A percentile compares a stretch with the other conserved stretches of the same genome.
Conservation (phyloP, 192 early-diverging fungal genomes). For the Backusella tarrabulga region DNA sequence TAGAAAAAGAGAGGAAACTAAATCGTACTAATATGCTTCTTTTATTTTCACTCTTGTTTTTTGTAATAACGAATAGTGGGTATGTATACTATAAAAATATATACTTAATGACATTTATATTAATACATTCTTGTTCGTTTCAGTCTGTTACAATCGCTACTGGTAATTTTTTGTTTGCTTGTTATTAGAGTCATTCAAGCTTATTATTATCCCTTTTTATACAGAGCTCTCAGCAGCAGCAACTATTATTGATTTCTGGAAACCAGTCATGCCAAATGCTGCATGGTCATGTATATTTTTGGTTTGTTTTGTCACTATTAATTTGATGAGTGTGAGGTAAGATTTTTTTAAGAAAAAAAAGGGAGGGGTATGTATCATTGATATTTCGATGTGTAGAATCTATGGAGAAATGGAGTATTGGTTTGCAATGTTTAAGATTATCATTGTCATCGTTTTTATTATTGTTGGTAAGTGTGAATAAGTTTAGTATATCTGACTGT, state of each 20-base stretch:
- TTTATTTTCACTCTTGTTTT: neutral
- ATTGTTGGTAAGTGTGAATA: conserved; percentile 45
- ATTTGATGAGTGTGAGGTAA: conserved; percentile 54
- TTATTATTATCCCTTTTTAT: conserved; percentile 7
- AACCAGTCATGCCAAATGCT: conserved; percentile 34
- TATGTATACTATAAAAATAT: conserved; percentile 7
- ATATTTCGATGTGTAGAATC: conserved; percentile 37
- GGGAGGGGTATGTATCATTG: neutral
- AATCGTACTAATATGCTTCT: conserved; percentile 34
- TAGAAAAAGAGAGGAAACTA: neutral
- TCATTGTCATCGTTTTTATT: conserved; percentile 75
- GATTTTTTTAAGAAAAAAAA: neutral
- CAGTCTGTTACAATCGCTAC: conserved; percentile 26
- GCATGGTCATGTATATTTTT: conserved; percentile 53
- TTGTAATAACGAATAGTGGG: conserved; percentile 13
- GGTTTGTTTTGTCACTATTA: conserved; percentile 57
- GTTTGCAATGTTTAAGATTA: conserved; percentile 75
- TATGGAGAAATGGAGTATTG: conserved; percentile 92
- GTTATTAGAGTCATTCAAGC: neutral
- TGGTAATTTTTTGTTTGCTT: neutral
- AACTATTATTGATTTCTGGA: conserved; percentile 77
- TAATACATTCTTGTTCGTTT: neutral
- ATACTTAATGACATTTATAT: neutral
- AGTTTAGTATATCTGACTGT: neutral
- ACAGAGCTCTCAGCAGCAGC: conserved; percentile 77